phyloP scores from a whole-genome alignment of 257 asterid genomes.

The Gentiana straminea region DNA sequence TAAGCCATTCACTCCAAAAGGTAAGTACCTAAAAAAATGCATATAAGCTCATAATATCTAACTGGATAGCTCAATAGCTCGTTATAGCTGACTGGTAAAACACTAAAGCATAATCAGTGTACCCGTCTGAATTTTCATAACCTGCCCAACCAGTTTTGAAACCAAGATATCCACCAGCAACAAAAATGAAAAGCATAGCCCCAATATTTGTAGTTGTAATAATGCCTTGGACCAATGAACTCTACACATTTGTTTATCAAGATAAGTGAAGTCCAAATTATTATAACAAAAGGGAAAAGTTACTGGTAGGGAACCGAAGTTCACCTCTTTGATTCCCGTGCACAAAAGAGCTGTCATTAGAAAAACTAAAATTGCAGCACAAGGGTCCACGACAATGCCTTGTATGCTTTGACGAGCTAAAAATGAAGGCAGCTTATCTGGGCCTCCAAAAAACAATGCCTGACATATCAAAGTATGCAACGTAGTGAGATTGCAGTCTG shows the following conservation, averaged over 20 bases:
- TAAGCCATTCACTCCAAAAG: conserved; percentile 29
- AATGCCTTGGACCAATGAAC: conserved; percentile 29
- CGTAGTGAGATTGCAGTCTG: too few species aligned
- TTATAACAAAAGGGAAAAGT: neutral
- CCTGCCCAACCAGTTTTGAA: conserved; percentile 32
- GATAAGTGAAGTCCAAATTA: neutral
- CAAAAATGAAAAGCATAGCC: conserved; percentile 21
- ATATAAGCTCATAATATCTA: conserved; percentile 1
- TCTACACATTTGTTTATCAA: conserved; percentile 14
- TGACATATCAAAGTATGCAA: conserved; percentile 11
- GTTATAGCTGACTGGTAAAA: neutral
- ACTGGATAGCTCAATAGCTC: neutral
- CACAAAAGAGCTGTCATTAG: conserved; percentile 24
- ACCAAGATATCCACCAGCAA: conserved; percentile 28
- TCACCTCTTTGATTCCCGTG: conserved; percentile 33
- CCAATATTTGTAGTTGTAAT: conserved; percentile 21
- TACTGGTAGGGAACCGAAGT: neutral
- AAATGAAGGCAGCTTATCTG: conserved; percentile 22
- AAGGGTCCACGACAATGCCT: conserved; percentile 26
- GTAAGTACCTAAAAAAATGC: conserved; percentile 21
- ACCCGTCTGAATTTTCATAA: conserved; percentile 21
- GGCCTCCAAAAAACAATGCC: conserved; percentile 31
- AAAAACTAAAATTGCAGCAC: conserved; percentile 34
- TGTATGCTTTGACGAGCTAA: conserved; percentile 21
- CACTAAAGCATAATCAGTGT: conserved; percentile 1